Evolutionary conservation across 495 filamentous ascomycete species (phyloP), one percentile per base, ranked within the genome.

Genomic region (Hypoxylon lienhwacheense): DNA sequence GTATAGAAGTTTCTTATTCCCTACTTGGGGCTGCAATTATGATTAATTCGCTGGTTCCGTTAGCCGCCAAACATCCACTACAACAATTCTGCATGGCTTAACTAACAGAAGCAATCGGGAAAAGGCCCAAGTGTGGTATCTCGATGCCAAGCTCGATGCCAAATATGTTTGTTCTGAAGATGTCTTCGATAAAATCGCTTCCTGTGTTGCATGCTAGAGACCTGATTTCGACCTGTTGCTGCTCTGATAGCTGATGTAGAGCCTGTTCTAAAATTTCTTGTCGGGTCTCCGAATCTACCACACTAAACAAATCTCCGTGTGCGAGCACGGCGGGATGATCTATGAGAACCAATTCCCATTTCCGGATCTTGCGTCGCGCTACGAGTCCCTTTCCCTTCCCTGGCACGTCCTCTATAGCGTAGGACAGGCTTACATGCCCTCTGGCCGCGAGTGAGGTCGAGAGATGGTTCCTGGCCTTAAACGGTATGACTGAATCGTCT

Each of bases 111-210:
- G 62, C 29, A 31, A 68, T 63, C 0, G 55, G 17, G 28, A 61
- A 64, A 7, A 72, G 8, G 0, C 55, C 68, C 12, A 68, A 24
- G 31, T 72, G 66, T 2, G 61, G 55, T 11, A 66, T 62, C 22
- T 67, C 68, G 5, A 57, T 17, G 3, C 50, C 64, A 6, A 72
- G 41, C 41, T 70, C 70, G 4, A 72, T 63, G 0, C 61, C 70
- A 16, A 70, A 72, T 11, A 64, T 66, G 25, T 70, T 72, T 76
- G 88, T 90, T 10, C 80, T 77, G 28, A 88, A 77, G 12, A 88
- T 77, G 66, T 91, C 89, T 53, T 89, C 84, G 16, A 83, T 67
- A 4, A 86, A 72, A 26, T 84, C 85, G 6, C 85, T 85, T 7
- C 85, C 85, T 1, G 80, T 85, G 66, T 87, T 89, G 58, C 88